phyloP scores from a whole-genome alignment of 2,329 filamentous ascomycete species.

The Thelonectria olida region DNA sequence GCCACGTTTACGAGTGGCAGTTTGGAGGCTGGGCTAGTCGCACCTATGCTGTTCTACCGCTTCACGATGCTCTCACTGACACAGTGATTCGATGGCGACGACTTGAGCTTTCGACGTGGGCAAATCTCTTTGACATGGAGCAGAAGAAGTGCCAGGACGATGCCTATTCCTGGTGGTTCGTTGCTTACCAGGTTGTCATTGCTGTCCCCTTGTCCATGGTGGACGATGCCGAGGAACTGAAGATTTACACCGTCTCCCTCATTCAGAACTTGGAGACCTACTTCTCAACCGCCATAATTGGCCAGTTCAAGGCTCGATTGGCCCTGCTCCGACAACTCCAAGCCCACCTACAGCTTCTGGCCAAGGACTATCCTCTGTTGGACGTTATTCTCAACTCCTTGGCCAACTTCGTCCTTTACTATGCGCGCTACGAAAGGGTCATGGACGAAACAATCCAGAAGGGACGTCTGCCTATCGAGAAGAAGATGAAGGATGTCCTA shows the following conservation, averaged over 20 bases:
- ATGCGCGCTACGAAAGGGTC: slow-evolving; percentile 73
- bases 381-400: slow-evolving; percentile 70
- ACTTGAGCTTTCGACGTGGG: slow-evolving; percentile 92
- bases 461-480: slow-evolving; percentile 82
- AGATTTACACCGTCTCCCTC: slow-evolving; percentile 72
- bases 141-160: slow-evolving; percentile 77
- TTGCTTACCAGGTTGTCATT: slow-evolving; percentile 91
- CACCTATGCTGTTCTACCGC: slow-evolving; percentile 72
- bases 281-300: slow-evolving; percentile 79
- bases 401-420: slow-evolving; percentile 80
- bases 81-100: slow-evolving; percentile 90
- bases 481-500: slow-evolving; percentile 91
- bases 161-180: slow-evolving; percentile 93
- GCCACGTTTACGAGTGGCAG: slow-evolving; percentile 92
- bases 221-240: slow-evolving; percentile 66
- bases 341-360: slow-evolving; percentile 71
- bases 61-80: slow-evolving; percentile 82
- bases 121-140: slow-evolving; percentile 86
- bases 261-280: slow-evolving; percentile 83
- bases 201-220: slow-evolving; percentile 75
- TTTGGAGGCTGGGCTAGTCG: slow-evolving; percentile 84
- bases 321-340: slow-evolving; percentile 72
- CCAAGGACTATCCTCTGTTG: slow-evolving; percentile 67
- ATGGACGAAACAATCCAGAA: slow-evolving; percentile 72
- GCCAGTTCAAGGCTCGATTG: slow-evolving; percentile 81